Evolutionary conservation across 164 flowering plant genomes (phyloP), one percentile per base, ranked within the genome.

Genomic region (Berberis vulgaris): DNA sequence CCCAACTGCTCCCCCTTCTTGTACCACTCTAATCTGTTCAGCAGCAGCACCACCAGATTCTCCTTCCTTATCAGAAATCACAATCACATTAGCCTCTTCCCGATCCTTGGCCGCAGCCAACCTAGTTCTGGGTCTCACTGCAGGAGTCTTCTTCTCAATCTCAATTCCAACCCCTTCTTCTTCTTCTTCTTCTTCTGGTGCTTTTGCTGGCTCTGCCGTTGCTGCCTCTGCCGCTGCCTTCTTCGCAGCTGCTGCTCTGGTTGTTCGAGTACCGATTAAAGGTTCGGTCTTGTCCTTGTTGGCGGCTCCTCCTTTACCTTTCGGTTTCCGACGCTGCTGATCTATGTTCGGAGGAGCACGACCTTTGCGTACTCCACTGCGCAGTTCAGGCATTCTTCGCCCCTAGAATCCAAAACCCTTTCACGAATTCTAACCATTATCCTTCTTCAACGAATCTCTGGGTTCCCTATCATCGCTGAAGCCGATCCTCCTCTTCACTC

Each of bases 301-400:
- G 4, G 12, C 54, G 11, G 54, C 54, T 11, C 54, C 54, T 52
- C 58, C 58, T 40, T 45, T 8, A 57, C 60, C 60, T 40, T 52
- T 9, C 13, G 4, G 40, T 6, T 13, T 2, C 58, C 38, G 13
- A 26, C 42, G 41, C 4, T 64, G 70, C 45, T 49, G 72, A 41
- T 63, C 62, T 62, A 61, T 71, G 67, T 64, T 60, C 4, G 62
- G 64, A 67, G 75, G 76, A 73, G 73, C 73, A 71, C 88, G 87
- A 69, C 82, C 82, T 47, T 78, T 72, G 64, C 84, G 84, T 61
- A 73, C 81, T 64, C 87, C 89, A 58, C 78, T 81, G 39, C 84
- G 91, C 80, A 86, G 78, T 82, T 83, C 88, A 65, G 86, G 86
- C 91, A 86, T 86, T 73, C 71, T 74, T 74, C 67, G 52, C 79